Evolutionary conservation across 202 grass and related monocot genomes (phyloP).

Genomic region (Saccharum hybrid): DNA sequence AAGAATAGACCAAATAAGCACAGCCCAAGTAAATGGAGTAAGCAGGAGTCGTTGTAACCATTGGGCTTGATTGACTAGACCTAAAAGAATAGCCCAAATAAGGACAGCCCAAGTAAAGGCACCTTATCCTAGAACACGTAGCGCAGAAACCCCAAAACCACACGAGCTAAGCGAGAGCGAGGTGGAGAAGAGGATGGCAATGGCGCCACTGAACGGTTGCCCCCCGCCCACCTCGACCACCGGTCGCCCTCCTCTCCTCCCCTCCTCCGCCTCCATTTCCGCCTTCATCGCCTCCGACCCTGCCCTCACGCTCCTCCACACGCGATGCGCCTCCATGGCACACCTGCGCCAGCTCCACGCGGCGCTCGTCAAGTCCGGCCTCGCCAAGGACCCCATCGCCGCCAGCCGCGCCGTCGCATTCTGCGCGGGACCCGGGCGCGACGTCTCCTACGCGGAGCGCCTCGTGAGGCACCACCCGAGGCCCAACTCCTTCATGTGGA

Average conservation of each 20-base stretch:
- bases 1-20: too few species aligned
- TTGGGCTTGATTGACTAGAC: not conserved
- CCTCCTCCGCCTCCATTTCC: slow-evolving; percentile 62
- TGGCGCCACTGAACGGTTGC: slow-evolving; percentile 38
- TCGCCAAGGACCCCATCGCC: slow-evolving; percentile 65
- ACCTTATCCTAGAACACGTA: slow-evolving; percentile 41
- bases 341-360: slow-evolving; percentile 77
- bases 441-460: slow-evolving; percentile 55
- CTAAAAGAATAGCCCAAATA: not conserved
- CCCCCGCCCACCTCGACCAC: not conserved
- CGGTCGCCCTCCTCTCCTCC: slow-evolving; percentile 41
- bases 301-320: too few species aligned
- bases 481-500: slow-evolving; percentile 84
- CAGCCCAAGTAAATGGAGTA: too few species aligned
- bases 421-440: slow-evolving; percentile 44
- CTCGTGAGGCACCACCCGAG: slow-evolving; percentile 57
- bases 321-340: slow-evolving; percentile 62
- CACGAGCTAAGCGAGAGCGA: not conserved
- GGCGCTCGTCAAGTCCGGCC: slow-evolving; percentile 69
- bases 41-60: not conserved
- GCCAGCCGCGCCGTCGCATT: slow-evolving; percentile 66
- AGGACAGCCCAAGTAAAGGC: not conserved
- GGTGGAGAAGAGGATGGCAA: slow-evolving; percentile 40
- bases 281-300: slow-evolving; percentile 64
- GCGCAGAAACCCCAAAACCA: not conserved